Percentiles rank a stretch among this genome's conserved stretches.
Evolutionary conservation across 2,329 filamentous ascomycete species (phyloP).

Genomic region (Colletotrichum sp.): DNA sequence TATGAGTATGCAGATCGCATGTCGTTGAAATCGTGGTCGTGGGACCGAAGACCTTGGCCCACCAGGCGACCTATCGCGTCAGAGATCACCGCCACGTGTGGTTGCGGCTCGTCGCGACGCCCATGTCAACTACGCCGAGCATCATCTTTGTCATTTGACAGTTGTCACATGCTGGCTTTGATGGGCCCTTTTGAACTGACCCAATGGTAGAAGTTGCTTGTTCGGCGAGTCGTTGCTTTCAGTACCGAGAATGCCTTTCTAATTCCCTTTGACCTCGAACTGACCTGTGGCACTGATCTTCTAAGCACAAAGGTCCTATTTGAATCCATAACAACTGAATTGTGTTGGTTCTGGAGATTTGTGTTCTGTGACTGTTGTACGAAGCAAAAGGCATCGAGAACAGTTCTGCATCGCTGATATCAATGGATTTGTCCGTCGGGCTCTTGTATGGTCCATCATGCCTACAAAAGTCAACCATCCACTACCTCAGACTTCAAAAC

Average conservation of each 20-base stretch:
- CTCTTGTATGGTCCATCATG: neutral
- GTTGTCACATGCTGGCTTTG: neutral
- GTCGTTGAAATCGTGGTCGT: neutral
- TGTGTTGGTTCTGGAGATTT: accelerated
- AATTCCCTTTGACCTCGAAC: neutral
- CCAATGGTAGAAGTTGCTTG: accelerated
- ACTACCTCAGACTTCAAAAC: neutral
- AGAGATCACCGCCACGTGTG: neutral
- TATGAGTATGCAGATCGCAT: neutral
- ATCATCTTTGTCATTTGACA: neutral
- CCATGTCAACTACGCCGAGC: neutral
- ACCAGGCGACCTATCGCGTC: neutral
- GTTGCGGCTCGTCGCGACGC: neutral
- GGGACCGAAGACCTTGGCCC: neutral
- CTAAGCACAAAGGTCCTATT: neutral
- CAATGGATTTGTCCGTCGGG: neutral
- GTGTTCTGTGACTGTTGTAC: neutral
- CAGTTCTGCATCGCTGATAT: accelerated
- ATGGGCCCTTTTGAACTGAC: neutral
- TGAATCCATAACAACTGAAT: neutral
- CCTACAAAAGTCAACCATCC: neutral
- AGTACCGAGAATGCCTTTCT: neutral
- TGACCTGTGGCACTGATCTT: neutral
- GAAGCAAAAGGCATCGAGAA: neutral
- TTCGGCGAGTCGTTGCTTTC: neutral